Evolutionary conservation across 2,329 filamentous ascomycete species (phyloP).

Genomic region (Colletotrichum truncatum): DNA sequence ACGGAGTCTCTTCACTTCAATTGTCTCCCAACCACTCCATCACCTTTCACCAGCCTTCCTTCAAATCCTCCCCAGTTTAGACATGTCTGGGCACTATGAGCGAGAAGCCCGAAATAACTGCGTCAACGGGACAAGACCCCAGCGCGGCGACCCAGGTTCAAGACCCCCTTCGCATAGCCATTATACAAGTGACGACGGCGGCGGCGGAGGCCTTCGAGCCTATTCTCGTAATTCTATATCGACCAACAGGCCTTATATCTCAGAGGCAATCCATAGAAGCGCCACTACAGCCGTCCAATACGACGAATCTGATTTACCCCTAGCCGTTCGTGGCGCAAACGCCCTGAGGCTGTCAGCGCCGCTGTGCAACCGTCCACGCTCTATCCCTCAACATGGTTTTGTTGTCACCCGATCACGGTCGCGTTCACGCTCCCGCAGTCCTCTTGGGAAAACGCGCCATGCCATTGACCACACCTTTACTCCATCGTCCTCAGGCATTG

Average conservation of each 20-base stretch:
- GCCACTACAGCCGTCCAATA: background rate
- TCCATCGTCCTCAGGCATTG: constrained; percentile 57
- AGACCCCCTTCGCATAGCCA: constrained; percentile 41
- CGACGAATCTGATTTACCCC: constrained; percentile 10
- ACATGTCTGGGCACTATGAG: constrained; percentile 39
- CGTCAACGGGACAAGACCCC: constrained; percentile 33
- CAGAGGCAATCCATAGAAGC: constrained; percentile 9
- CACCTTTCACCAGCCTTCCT: too few species aligned
- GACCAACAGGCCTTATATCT: constrained; percentile 11
- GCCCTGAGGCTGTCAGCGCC: constrained; percentile 7
- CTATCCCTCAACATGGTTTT: constrained; percentile 26
- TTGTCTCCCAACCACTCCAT: too few species aligned
- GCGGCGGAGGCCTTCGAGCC: constrained; percentile 28
- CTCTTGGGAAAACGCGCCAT: constrained; percentile 50
- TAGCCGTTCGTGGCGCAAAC: background rate
- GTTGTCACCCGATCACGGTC: constrained; percentile 27
- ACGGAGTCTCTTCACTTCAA: too few species aligned
- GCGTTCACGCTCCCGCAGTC: constrained; percentile 41
- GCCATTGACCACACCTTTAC: constrained; percentile 58
- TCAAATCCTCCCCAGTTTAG: background rate
- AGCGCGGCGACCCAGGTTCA: constrained; percentile 34
- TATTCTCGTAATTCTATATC: background rate
- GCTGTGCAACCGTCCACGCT: constrained; percentile 26
- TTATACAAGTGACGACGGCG: constrained; percentile 41
- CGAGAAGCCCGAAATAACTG: constrained; percentile 40